Evolutionary conservation across 2,329 filamentous ascomycete genomes (phyloP).

Genomic region (Zasmidium citrigriseum): DNA sequence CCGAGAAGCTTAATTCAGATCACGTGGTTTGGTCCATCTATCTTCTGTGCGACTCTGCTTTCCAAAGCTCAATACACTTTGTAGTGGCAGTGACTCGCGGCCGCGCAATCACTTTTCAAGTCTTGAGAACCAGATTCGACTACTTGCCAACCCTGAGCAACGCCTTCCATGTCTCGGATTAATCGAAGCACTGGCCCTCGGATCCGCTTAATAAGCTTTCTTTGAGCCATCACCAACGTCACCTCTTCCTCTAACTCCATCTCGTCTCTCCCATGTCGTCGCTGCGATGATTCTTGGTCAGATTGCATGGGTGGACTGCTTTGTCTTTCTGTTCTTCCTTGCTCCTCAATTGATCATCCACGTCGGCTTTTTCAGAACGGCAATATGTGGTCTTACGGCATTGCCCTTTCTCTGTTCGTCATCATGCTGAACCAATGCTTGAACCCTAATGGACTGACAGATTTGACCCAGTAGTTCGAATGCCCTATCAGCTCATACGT

Average conservation of each 20-base stretch:
- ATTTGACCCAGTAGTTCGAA: slow-evolving; percentile 8
- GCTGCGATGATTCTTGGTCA: slow-evolving; percentile 68
- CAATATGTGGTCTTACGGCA: slow-evolving; percentile 59
- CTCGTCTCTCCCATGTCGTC: neutral
- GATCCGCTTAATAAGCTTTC: slow-evolving; percentile 5
- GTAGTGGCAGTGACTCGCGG: too few relatives aligned
- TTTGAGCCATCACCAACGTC: slow-evolving; percentile 4
- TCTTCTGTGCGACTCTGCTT: too few relatives aligned
- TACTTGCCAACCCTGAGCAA: too few relatives aligned
- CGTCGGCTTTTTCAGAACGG: slow-evolving; percentile 62
- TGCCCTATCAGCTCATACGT: slow-evolving; percentile 60
- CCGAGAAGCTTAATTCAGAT: too few relatives aligned
- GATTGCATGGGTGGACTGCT: slow-evolving; percentile 74
- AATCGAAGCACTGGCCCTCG: slow-evolving; percentile 6
- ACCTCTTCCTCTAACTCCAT: neutral
- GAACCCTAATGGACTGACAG: neutral
- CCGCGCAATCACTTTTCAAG: too few relatives aligned
- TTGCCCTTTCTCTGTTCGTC: slow-evolving; percentile 69
- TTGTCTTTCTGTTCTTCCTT: slow-evolving; percentile 71
- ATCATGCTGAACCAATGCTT: neutral
- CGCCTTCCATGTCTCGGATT: slow-evolving; percentile 1
- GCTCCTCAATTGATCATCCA: slow-evolving; percentile 70
- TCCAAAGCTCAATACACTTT: too few relatives aligned
- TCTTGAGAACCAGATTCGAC: too few relatives aligned
- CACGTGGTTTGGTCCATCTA: too few relatives aligned